These are phyloP conservation scores for Fusarium nygamai DNA, from an alignment of 2,329 filamentous ascomycete genomes.

Conservation along the genomic window DNA sequence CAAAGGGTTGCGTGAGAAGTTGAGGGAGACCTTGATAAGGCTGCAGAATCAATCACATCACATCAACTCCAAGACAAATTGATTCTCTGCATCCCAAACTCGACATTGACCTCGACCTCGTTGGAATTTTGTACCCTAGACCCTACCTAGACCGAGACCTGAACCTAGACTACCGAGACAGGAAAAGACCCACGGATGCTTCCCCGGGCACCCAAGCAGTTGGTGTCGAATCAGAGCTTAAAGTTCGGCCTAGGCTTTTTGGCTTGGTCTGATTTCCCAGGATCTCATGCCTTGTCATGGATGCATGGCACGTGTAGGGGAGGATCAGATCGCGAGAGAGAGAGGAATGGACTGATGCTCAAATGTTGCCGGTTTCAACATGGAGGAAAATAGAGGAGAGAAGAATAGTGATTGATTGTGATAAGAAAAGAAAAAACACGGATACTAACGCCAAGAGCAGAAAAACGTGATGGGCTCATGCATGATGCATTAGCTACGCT, in stretches of 20 bases:
- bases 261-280: neutral
- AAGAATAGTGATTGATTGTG: neutral
- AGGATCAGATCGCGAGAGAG: neutral
- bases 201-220: slow-evolving; percentile 31
- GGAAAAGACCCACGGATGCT: slow-evolving; percentile 28
- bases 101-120: neutral
- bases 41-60: slow-evolving; percentile 11
- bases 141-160: slow-evolving; percentile 3
- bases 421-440: neutral
- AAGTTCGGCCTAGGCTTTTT: neutral
- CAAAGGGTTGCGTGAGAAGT: neutral
- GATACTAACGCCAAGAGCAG: slow-evolving; percentile 15
- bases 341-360: neutral
- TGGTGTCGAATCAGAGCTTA: slow-evolving; percentile 31
- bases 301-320: neutral
- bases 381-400: neutral
- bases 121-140: slow-evolving; percentile 9
- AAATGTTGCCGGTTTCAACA: neutral
- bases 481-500: slow-evolving; percentile 25
- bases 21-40: neutral
- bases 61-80: slow-evolving; percentile 1
- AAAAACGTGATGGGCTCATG: slow-evolving; percentile 25
- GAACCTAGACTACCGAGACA: slow-evolving; percentile 1
- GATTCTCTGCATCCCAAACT: neutral
- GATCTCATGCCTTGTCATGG: neutral